Base-by-base conservation (phyloP, 306 rosid genomes). In the Rubus parviflorus region DNA sequence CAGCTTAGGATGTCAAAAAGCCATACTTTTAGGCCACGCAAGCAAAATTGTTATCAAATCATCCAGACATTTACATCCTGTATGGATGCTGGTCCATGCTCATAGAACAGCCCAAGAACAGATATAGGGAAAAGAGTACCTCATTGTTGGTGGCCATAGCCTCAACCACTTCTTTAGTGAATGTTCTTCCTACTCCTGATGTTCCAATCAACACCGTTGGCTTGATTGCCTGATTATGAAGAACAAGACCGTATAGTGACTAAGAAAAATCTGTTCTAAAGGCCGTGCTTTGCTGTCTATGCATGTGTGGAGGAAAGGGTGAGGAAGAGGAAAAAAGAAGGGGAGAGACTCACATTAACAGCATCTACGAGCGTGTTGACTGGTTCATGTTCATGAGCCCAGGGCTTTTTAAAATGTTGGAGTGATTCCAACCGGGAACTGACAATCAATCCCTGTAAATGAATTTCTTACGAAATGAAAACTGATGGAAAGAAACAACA, bases 161-260 rank as follows among this genome's bases (percentile, higher is more conserved):
- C 86, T 89, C 93, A 73, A 94, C 76, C 57, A 94, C 97, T 23
- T 90, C 90, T 77, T 85, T 81, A 8, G 92, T 92, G 70, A 94
- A 94, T 67, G 93, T 79, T 57, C 79, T 86, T 81, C 98, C 98
- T 30, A 83, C 89, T 23, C 97, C 98, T 45, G 98, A 94, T 17
- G 98, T 94, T 85, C 98, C 98, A 62, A 94, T 88, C 82, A 94
- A 81, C 77, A 90, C 97, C 0, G 97, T 94, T 47, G 98, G 98
- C 81, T 90, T 94, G 83, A 94, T 92, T 74, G 71, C 62, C 98
- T 94, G 93, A 84, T 61, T 81, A 75, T 66, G 77, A 23, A 56
- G 75, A 66, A 87, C 49, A 63, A 47, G 17, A 70, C 35, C 68
- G 46, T 76, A 75, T 56, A 77, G 76, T 57, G 5, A 48, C 64